Conservation (phyloP, 1,139 yeast species). For the Taphrina deformans region DNA sequence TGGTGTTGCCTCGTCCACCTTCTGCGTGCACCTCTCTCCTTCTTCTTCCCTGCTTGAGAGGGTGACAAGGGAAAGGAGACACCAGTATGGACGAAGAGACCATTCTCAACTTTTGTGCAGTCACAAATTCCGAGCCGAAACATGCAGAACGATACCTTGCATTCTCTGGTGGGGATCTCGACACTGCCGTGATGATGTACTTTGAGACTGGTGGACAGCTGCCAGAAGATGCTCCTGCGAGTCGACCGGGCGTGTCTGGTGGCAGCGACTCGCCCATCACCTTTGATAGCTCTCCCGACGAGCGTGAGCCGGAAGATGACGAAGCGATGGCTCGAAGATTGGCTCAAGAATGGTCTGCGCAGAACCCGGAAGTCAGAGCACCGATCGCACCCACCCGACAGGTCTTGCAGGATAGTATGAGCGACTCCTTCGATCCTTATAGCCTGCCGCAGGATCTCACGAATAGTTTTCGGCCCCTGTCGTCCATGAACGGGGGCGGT, state of each 20-base stretch:
- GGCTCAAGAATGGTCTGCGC: conserved; percentile 54
- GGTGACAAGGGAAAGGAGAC: too few relatives aligned
- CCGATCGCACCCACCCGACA: conserved; percentile 81
- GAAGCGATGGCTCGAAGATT: conserved; percentile 63
- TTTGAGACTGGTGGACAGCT: conserved; percentile 67
- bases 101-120: conserved; percentile 74
- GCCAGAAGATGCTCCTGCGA: conserved; percentile 42
- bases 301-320: conserved; percentile 50
- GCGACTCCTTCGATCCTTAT: not conserved
- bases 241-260: conserved; percentile 36
- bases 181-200: conserved; percentile 79
- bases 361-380: conserved; percentile 58
- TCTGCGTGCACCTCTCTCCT: too few relatives aligned
- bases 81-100: conserved; percentile 47
- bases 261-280: not conserved
- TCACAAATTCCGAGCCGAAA: conserved; percentile 73
- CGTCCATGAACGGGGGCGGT: conserved; percentile 4
- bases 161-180: conserved; percentile 75
- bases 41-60: too few relatives aligned
- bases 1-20: not conserved
- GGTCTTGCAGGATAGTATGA: conserved; percentile 57
- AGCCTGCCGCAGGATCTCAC: conserved; percentile 1
- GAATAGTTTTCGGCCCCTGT: conserved; percentile 14
- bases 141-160: conserved; percentile 77
- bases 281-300: conserved; percentile 21